A percentile compares a stretch with the other conserved stretches of the same genome.
phyloP scores from a whole-genome alignment of 208 protist species.

The Leptomonas pyrrhocoris region DNA sequence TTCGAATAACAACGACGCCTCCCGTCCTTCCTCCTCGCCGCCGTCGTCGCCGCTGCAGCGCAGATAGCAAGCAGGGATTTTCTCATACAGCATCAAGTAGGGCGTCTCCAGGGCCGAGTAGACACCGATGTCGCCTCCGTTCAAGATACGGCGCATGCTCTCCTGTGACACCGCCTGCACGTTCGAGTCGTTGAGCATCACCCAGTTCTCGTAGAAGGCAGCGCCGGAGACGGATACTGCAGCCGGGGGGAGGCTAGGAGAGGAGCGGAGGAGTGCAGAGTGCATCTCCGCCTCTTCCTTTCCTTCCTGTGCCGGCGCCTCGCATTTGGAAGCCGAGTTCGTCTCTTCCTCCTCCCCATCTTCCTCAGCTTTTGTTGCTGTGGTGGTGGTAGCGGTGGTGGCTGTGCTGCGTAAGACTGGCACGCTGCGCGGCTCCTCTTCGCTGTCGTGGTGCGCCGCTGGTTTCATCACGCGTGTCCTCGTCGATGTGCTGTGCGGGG shows the following conservation, averaged over 20 bases:
- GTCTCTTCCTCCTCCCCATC: background rate
- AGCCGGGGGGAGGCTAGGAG: background rate
- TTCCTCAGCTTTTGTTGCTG: background rate
- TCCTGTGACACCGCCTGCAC: slow-evolving; percentile 32
- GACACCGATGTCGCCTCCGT: slow-evolving; percentile 39
- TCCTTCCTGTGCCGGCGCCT: too few relatives aligned
- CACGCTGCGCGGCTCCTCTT: too few relatives aligned
- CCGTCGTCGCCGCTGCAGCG: background rate
- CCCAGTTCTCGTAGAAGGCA: slow-evolving; percentile 40
- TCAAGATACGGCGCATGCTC: slow-evolving; percentile 38
- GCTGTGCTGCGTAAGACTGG: background rate
- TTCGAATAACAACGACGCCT: background rate
- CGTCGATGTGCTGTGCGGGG: too few relatives aligned
- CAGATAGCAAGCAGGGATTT: slow-evolving; percentile 17
- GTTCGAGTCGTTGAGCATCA: slow-evolving; percentile 66
- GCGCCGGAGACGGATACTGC: slow-evolving; percentile 18
- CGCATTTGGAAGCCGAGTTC: background rate
- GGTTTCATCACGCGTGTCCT: too few relatives aligned
- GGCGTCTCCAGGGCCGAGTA: slow-evolving; percentile 56
- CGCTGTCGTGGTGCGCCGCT: too few relatives aligned
- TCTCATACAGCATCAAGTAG: slow-evolving; percentile 70
- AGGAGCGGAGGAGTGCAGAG: slow-evolving; percentile 5
- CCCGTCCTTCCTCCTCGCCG: background rate
- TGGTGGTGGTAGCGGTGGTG: background rate
- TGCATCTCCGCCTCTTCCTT: background rate